A percentile compares a stretch with the other conserved stretches of the same genome.
phyloP scores from a whole-genome alignment of 495 filamentous ascomycete species.

The Trichocladium antarcticum region DNA sequence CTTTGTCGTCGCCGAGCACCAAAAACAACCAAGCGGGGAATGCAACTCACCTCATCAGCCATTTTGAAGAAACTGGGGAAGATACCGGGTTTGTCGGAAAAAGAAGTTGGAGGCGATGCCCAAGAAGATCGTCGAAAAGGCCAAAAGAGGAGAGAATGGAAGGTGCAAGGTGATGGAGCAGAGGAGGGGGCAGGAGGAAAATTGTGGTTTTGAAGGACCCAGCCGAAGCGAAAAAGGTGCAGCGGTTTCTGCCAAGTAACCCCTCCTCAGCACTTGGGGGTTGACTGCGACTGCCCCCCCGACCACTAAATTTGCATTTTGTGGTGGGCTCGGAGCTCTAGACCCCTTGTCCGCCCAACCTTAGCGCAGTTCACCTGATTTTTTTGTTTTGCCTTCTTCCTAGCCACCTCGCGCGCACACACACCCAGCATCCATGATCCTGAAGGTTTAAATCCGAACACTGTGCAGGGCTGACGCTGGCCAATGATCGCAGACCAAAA shows the following conservation, averaged over 20 bases:
- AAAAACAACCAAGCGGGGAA: background rate
- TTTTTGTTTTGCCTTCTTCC: background rate
- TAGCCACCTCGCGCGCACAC: no score
- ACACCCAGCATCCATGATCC: no score
- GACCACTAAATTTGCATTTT: conserved; percentile 12
- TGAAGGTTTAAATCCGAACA: no score
- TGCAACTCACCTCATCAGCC: conserved; percentile 37
- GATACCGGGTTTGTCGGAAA: conserved; percentile 20
- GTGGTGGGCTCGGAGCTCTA: background rate
- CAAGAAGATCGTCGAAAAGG: conserved; percentile 17
- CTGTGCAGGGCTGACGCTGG: background rate
- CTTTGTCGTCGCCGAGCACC: conserved; percentile 17
- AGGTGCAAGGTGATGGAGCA: conserved; percentile 14
- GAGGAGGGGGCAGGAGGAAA: conserved; percentile 21
- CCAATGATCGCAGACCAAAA: background rate
- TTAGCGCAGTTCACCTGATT: background rate
- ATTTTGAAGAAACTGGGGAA: conserved; percentile 36
- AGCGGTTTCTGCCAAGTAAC: conserved; percentile 14
- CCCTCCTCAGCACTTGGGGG: conserved; percentile 7
- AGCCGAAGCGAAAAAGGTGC: conserved; percentile 15
- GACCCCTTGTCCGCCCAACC: background rate
- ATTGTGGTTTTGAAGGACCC: conserved; percentile 19
- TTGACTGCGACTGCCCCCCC: conserved; percentile 1
- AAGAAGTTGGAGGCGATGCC: conserved; percentile 23
- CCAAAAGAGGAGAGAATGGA: conserved; percentile 14